Evolutionary conservation across 192 early-diverging fungal species (phyloP).

Genomic region (Oehlia diaphana): DNA sequence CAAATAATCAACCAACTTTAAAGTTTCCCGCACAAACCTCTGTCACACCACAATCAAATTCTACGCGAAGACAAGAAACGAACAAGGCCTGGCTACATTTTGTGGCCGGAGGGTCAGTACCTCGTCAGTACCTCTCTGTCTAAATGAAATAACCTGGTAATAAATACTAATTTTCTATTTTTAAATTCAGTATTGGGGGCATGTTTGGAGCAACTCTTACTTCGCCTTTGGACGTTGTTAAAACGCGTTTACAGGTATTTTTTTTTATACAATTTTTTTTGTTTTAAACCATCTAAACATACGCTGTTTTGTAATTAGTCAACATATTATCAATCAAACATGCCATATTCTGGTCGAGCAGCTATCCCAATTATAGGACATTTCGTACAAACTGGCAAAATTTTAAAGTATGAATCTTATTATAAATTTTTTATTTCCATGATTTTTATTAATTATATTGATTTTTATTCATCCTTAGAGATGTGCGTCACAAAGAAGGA

Average conservation of each 20-base stretch:
- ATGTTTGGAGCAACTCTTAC: constrained; percentile 84
- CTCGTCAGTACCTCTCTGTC: constrained; percentile 33
- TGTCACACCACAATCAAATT: neutral
- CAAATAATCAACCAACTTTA: no score
- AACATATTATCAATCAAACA: constrained; percentile 37
- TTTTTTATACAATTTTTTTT: neutral
- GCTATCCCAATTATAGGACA: constrained; percentile 41
- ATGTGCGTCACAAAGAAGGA: constrained; percentile 76
- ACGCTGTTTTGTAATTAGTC: constrained; percentile 30
- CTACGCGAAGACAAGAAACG: neutral
- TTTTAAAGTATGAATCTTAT: neutral
- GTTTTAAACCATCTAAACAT: neutral
- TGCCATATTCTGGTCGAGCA: neutral
- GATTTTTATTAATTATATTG: neutral
- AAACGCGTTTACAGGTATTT: constrained; percentile 85
- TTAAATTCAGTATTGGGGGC: constrained; percentile 58
- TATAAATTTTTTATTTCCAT: neutral
- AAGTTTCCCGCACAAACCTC: neutral
- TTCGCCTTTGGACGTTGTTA: constrained; percentile 92
- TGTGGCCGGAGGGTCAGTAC: constrained; percentile 64
- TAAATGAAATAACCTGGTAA: neutral
- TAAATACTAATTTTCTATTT: neutral
- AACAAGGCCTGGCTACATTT: constrained; percentile 54
- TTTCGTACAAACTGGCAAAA: constrained; percentile 52
- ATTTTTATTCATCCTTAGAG: constrained; percentile 32